Base-by-base conservation (phyloP, 2,329 filamentous ascomycete genomes). In the Trichoderma polysporum region DNA sequence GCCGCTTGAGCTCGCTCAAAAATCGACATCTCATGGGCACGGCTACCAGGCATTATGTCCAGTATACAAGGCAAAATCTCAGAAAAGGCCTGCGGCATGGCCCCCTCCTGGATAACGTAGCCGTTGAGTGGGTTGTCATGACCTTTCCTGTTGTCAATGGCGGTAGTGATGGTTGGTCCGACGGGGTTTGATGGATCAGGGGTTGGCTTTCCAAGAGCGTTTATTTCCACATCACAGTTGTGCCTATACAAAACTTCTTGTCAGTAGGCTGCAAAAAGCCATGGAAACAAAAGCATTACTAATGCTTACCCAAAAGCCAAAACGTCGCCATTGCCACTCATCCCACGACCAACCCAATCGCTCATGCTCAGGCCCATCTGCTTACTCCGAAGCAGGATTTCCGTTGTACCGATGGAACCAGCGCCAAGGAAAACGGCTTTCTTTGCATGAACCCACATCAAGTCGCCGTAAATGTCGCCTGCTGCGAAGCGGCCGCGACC, bases 281-380 rank as follows among this genome's bases (percentile, higher is more conserved):
- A 66, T 59, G n/a, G 41, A 22, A 15, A 9, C 9, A 2, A 29
- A 45, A 45, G n/a, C 41, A 12, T 22, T 22, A 5, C n/a, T 8
- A 7, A 17, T 19, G 72, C 79, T 74, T 75, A 85, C 80, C 85
- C 88, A 74, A 90, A 90, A 2, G 83, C 85, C 17, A 90, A 74
- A 71, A 90, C 87, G 69, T 90, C 88, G 2, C 88, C 88, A 71
- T 91, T 91, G 2, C 88, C 88, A 71, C 86, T 87, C 83, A 89
- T 89, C 66, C 84, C 83, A 66, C 82, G 80, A 5, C 88, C 88
- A 9, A 90, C 79, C 53, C 80, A 79, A 17, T 84, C 78, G 70
- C 87, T 90, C 79, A 88, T 83, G 0, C 77, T 71, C 12, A 91
- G 74, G 0, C 88, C 88, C 73, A 86, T 80, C 60, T 84, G 79